Conservation (phyloP, 805 yeast genomes). For the Lipomyces mesembrius region DNA sequence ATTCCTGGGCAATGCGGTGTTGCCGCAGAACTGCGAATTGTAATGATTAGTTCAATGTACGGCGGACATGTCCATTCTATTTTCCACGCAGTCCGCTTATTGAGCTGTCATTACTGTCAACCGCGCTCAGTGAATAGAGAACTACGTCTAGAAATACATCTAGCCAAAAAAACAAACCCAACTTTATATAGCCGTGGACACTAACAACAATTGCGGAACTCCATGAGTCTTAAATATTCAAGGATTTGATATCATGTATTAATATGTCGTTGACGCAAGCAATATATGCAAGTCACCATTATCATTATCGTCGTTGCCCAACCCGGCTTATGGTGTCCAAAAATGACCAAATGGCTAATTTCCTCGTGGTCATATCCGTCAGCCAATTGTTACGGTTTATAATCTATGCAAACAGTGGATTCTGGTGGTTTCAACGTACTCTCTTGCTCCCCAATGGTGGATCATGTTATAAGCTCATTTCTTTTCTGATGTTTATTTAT, state of each 20-base stretch:
- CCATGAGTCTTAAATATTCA: neutral
- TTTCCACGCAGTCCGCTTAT: too few relatives aligned
- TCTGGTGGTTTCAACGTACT: neutral
- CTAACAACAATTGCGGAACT: too few relatives aligned
- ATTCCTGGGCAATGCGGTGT: too few relatives aligned
- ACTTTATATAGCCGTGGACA: too few relatives aligned
- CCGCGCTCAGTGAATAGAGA: too few relatives aligned
- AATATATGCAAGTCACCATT: neutral
- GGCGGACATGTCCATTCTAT: too few relatives aligned
- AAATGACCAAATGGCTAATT: neutral
- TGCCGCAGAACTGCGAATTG: too few relatives aligned
- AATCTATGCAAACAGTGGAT: neutral
- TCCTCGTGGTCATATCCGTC: neutral
- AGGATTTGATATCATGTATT: neutral
- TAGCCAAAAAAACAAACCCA: too few relatives aligned
- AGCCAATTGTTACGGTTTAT: neutral
- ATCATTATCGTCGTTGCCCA: neutral
- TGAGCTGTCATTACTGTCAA: too few relatives aligned
- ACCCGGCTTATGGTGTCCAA: neutral
- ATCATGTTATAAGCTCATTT: neutral
- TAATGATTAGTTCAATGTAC: too few relatives aligned
- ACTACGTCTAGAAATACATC: too few relatives aligned
- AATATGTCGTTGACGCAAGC: slow-evolving; percentile 1
- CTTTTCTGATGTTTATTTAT: neutral
- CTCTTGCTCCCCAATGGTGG: neutral